Evolutionary conservation across 768 basidiomycete genomes (phyloP).

Genomic region (Pisolithus orientalis): DNA sequence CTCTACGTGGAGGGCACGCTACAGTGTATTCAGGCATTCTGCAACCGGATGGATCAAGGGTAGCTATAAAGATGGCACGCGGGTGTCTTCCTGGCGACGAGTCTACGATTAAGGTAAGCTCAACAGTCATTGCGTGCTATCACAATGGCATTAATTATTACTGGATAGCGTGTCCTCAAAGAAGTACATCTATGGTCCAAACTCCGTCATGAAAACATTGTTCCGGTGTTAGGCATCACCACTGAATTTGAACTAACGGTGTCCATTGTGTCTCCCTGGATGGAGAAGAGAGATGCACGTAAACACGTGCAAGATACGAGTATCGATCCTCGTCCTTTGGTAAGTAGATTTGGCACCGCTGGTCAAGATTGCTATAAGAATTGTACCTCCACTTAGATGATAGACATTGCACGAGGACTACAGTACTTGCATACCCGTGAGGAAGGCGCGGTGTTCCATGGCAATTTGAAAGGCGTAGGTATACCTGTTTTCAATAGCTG

Average conservation of each 20-base stretch:
- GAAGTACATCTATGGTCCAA: not conserved
- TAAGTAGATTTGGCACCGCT: not conserved
- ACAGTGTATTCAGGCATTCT: not conserved
- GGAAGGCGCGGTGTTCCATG: constrained; percentile 22
- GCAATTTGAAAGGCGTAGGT: not conserved
- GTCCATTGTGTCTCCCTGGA: not conserved
- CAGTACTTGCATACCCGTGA: constrained; percentile 29
- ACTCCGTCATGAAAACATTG: not conserved
- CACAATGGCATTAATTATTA: not conserved
- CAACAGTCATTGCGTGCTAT: not conserved
- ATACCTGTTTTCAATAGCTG: no score
- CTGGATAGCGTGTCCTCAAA: not conserved
- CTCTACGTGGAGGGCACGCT: not conserved
- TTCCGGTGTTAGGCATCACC: not conserved
- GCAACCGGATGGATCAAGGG: not conserved
- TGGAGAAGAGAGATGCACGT: not conserved
- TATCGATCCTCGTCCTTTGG: not conserved
- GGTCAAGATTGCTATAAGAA: no score
- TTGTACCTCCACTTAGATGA: constrained; percentile 17
- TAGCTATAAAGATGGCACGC: not conserved
- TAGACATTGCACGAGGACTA: constrained; percentile 31
- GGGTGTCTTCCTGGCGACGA: not conserved
- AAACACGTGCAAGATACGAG: not conserved
- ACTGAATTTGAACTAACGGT: not conserved
- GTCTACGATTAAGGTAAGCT: not conserved